Percentiles rank a stretch among this genome's conserved stretches.
phyloP scores from a whole-genome alignment of 192 early-diverging fungal species.

The Backusella morwellensis region DNA sequence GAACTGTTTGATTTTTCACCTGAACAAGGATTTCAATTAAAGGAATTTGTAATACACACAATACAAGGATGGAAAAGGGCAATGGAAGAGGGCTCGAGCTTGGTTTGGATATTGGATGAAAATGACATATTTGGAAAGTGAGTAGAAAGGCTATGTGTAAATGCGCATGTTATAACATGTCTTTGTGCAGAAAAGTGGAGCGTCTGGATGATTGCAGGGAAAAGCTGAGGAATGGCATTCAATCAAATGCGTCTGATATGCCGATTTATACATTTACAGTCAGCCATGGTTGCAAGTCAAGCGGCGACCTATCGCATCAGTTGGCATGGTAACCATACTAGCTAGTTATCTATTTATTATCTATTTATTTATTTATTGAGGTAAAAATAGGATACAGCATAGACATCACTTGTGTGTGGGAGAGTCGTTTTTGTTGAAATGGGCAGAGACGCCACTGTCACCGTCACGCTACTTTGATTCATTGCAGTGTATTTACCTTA shows the following conservation, averaged over 20 bases:
- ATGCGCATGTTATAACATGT: not conserved
- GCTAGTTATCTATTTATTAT: too few species aligned
- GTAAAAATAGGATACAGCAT: not conserved
- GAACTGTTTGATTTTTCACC: not conserved
- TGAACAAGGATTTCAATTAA: not conserved
- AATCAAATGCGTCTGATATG: not conserved
- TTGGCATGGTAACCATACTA: not conserved
- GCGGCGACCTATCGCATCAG: not conserved
- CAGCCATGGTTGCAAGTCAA: not conserved
- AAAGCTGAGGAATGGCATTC: not conserved
- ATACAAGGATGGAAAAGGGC: not conserved
- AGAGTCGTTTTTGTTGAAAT: not conserved
- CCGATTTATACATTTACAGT: not conserved
- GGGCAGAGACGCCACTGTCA: not conserved
- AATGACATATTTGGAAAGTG: not conserved
- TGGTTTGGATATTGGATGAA: conserved; percentile 1
- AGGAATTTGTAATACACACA: not conserved
- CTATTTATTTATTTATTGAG: not conserved
- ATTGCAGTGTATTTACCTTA: not conserved
- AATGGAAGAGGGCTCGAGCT: not conserved
- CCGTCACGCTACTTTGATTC: not conserved
- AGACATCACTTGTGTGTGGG: not conserved
- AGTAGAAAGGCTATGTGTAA: not conserved
- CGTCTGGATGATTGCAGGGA: not conserved
- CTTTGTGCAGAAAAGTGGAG: not conserved